Base-by-base conservation (phyloP, 2,329 filamentous ascomycete genomes). In the Annulohypoxylon truncatum region DNA sequence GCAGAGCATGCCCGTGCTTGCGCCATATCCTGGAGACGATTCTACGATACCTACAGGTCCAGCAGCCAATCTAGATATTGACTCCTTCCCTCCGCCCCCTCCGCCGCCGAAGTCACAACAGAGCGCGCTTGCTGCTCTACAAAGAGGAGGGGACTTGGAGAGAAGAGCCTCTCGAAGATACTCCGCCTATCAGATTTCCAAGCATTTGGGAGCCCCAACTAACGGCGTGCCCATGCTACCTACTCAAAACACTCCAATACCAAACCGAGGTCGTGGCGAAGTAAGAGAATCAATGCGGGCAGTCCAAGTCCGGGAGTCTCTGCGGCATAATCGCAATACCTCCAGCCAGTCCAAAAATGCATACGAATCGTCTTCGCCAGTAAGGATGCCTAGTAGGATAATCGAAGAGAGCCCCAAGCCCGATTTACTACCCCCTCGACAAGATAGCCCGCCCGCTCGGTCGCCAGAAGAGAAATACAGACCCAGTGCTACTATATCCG, bases 171-270 rank as follows among this genome's bases (percentile, higher is more conserved):
- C 96, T 12, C 87, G 95, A 71, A 86, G 96, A 74, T 99, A 98
- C 77, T 98, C 96, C 1, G 92, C 94, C 56, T 99, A 98, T 77
- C 96, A 99, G 76, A 97, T 99, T 72, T 93, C 93, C 47, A 98
- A 97, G 76, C 94, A 97, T 74, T 83, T 98, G 1, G 95, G 95
- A 9, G 87, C 89, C 13, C 90, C 91, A 38, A 87, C 92, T 13
- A 94, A 90, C 78, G 93, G 92, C 18, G 90, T 98, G 13, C 93
- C 94, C 5, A 92, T 96, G 75, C 87, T 98, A 18, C 94, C 95
- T 24, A 84, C 92, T 26, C 93, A 96, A 76, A 93, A 90, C 66
- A 90, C 91, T 3, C 93, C 92, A 1, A 86, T 95, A 68, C 94
- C 94, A 4, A 97, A 97, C 75, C 87, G 94, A 67, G 93, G 93